Base-by-base conservation (phyloP, 2,329 filamentous ascomycete genomes). In the Ascosphaera apis region DNA sequence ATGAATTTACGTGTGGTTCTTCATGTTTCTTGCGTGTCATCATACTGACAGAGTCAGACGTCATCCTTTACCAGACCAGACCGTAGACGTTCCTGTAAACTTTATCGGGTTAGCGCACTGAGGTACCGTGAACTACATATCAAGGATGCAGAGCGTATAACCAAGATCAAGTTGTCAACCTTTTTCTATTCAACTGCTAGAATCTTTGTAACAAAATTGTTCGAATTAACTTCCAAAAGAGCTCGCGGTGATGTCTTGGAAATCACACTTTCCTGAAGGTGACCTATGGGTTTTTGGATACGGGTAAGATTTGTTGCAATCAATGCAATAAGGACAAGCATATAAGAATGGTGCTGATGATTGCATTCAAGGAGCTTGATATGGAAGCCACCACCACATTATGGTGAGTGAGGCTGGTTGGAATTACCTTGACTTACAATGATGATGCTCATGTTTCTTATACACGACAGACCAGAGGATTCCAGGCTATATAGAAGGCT, bases 221-320 rank as follows among this genome's bases (percentile, higher is more conserved):
- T n/a, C n/a, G n/a, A n/a, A 15, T 36, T 23, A 34, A 16, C 30
- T 18, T 39, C 40, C 37, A 39, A 36, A 39, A 31, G 25, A 13
- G n/a, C 6, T 16, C 15, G 13, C 12, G 35, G 15, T 27, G 3
- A 15, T 45, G 46, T 51, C 50, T 53, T 69, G 60, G 56, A 47
- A 50, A 49, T 48, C 46, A 45, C 43, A 58, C 42, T 58, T 58
- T 31, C 53, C 55, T 1, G 45, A 60, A 16, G 62, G 68, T 25
- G 80, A 91, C 51, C 83, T 95, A 48, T 98, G 88, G 88, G 64
- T 98, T 33, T 95, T 92, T 56, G 88, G 88, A 42, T 98, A 95
- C 51, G 88, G 86, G 86, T 92, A 62, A 44, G 65, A 60, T 32
- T 40, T 40, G 21, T 33, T 31, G 13, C 6, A 15, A 25, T 25